phyloP scores from a whole-genome alignment of 805 yeast species.

The Saturnispora zaruensis region DNA sequence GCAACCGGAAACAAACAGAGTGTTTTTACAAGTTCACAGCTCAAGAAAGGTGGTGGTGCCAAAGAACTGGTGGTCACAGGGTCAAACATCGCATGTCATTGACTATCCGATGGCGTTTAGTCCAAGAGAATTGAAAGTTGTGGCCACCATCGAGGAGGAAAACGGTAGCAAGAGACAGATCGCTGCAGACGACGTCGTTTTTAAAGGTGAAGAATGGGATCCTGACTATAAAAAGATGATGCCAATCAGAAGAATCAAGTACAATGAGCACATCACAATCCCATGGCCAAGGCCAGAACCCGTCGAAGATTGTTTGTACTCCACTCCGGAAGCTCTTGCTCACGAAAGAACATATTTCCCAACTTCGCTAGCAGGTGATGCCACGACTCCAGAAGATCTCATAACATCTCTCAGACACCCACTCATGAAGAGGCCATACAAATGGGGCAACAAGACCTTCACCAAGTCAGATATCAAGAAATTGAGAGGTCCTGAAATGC shows the following conservation, averaged over 20 bases:
- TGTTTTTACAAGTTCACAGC: slow-evolving; percentile 61
- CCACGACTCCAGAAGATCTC: slow-evolving; percentile 61
- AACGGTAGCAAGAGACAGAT: slow-evolving; percentile 57
- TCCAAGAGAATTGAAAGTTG: slow-evolving; percentile 56
- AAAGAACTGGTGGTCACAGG: slow-evolving; percentile 59
- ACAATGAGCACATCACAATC: slow-evolving; percentile 58
- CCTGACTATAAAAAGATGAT: slow-evolving; percentile 60
- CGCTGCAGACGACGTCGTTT: slow-evolving; percentile 67
- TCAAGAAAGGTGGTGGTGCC: slow-evolving; percentile 60
- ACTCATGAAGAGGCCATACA: slow-evolving; percentile 47
- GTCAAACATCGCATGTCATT: slow-evolving; percentile 62
- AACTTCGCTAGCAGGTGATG: slow-evolving; percentile 46
- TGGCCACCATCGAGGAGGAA: slow-evolving; percentile 66
- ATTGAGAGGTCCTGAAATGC: slow-evolving; percentile 69
- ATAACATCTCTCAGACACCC: slow-evolving; percentile 68
- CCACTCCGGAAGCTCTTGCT: slow-evolving; percentile 49
- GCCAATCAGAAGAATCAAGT: slow-evolving; percentile 70
- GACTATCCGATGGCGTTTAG: slow-evolving; percentile 60
- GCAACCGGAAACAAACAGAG: slow-evolving; percentile 52
- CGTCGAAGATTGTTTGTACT: slow-evolving; percentile 45
- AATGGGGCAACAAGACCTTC: slow-evolving; percentile 46
- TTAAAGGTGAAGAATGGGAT: slow-evolving; percentile 66
- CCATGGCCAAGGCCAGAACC: slow-evolving; percentile 85
- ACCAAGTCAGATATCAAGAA: slow-evolving; percentile 54
- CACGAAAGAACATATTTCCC: slow-evolving; percentile 70